These are phyloP conservation scores for Kockiozyma suomiensis DNA, from an alignment of 805 yeast genomes.

Conservation along the genomic window DNA sequence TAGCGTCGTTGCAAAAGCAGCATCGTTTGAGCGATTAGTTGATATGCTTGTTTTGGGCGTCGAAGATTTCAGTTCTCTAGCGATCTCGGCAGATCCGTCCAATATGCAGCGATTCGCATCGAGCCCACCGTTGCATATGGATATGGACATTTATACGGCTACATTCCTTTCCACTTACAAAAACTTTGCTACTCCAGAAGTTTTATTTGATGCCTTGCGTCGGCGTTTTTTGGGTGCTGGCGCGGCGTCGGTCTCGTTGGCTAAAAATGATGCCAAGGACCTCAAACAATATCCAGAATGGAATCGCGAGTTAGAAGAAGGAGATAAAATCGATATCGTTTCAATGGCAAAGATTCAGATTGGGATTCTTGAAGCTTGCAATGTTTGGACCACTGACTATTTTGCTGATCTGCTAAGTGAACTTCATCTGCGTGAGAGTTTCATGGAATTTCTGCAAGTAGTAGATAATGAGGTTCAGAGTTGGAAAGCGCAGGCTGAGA, in stretches of 20 bases:
- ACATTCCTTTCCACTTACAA: slow-evolving; percentile 72
- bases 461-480: slow-evolving; percentile 64
- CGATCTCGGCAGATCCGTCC: slow-evolving; percentile 31
- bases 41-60: slow-evolving; percentile 78
- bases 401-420: slow-evolving; percentile 76
- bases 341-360: slow-evolving; percentile 76
- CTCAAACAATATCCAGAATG: slow-evolving; percentile 37
- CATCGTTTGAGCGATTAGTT: slow-evolving; percentile 71
- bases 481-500: slow-evolving; percentile 35
- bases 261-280: slow-evolving; percentile 34
- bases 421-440: slow-evolving; percentile 56
- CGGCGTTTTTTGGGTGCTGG: slow-evolving; percentile 63
- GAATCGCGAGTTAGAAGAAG: slow-evolving; percentile 38
- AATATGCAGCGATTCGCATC: slow-evolving; percentile 12
- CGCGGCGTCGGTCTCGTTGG: slow-evolving; percentile 60
- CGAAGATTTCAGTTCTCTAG: slow-evolving; percentile 53
- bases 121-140: slow-evolving; percentile 53
- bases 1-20: slow-evolving; percentile 62
- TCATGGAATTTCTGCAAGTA: slow-evolving; percentile 65
- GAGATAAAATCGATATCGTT: slow-evolving; percentile 60
- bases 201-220: slow-evolving; percentile 55
- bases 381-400: slow-evolving; percentile 69
- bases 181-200: slow-evolving; percentile 61
- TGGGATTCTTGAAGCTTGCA: slow-evolving; percentile 76
- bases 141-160: slow-evolving; percentile 63